phyloP scores from a whole-genome alignment of 495 filamentous ascomycete genomes.

The Penicillium mononematosum region DNA sequence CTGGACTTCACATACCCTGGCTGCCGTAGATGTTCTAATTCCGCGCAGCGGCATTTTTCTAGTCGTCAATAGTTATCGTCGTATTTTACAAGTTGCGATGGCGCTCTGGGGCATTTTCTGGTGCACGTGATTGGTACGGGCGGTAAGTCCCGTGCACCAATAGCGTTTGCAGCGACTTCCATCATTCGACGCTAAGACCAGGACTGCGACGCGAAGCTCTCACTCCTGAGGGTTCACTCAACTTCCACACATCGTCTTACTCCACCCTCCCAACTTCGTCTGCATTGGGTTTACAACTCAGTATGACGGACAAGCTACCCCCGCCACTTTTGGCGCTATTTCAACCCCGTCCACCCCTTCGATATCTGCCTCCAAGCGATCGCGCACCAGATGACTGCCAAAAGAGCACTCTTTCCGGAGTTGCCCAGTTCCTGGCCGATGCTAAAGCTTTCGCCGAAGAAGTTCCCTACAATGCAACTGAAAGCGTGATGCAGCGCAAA shows the following conservation, averaged over 20 bases:
- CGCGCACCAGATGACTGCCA: slow-evolving; percentile 78
- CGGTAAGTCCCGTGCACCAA: slow-evolving; percentile 20
- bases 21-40: slow-evolving; percentile 43
- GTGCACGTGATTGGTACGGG: slow-evolving; percentile 23
- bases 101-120: slow-evolving; percentile 25
- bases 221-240: slow-evolving; percentile 21
- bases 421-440: slow-evolving; percentile 70
- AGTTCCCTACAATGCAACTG: slow-evolving; percentile 76
- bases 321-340: slow-evolving; percentile 91
- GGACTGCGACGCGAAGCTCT: slow-evolving; percentile 22
- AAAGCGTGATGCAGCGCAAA: slow-evolving; percentile 86
- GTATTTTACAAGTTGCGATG: slow-evolving; percentile 6
- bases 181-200: slow-evolving; percentile 17
- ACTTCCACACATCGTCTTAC: slow-evolving; percentile 17
- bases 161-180: slow-evolving; percentile 16
- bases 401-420: slow-evolving; percentile 62
- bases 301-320: slow-evolving; percentile 94
- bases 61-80: slow-evolving; percentile 15
- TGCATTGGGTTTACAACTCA: slow-evolving; percentile 20
- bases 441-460: slow-evolving; percentile 69
- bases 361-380: slow-evolving; percentile 83
- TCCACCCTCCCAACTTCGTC: not conserved
- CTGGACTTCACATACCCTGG: slow-evolving; percentile 34
- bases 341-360: slow-evolving; percentile 85
- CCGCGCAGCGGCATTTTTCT: slow-evolving; percentile 68